Conservation (phyloP, 2,329 filamentous ascomycete genomes). For the Exophiala calicioides region DNA sequence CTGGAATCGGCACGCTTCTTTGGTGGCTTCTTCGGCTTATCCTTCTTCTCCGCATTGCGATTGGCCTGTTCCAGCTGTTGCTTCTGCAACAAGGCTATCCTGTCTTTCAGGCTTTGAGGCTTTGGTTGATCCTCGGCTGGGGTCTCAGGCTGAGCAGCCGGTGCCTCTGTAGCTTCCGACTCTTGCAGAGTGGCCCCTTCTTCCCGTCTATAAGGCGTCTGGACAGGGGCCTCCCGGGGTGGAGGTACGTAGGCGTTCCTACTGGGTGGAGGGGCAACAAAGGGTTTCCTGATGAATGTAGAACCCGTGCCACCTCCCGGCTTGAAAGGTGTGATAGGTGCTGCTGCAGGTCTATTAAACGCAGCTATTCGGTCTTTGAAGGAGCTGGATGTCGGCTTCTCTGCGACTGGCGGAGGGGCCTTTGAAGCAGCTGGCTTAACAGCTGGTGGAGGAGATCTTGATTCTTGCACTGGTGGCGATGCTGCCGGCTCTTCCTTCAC, state of each 20-base stretch:
- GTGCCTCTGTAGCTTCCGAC: constrained; percentile 34
- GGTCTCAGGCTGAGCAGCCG: constrained; percentile 44
- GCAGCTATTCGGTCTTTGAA: constrained; percentile 96
- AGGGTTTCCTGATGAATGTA: constrained; percentile 92
- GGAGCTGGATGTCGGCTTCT: constrained; percentile 74
- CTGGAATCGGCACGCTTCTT: constrained; percentile 63
- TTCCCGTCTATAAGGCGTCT: constrained; percentile 80
- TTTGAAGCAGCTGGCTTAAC: constrained; percentile 42
- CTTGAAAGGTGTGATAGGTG: constrained; percentile 88
- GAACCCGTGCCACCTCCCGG: constrained; percentile 62
- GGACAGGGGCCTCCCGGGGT: constrained; percentile 65
- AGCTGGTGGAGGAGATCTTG: constrained; percentile 35
- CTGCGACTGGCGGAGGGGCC: constrained; percentile 62
- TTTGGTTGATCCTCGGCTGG: constrained; percentile 80
- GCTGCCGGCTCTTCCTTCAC: constrained; percentile 30
- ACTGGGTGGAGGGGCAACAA: constrained; percentile 91
- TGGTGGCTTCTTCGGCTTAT: constrained; percentile 77
- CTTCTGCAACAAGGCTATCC: constrained; percentile 89
- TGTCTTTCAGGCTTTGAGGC: constrained; percentile 88
- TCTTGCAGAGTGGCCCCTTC: constrained; percentile 68
- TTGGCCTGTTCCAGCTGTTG: constrained; percentile 89
- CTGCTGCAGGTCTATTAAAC: constrained; percentile 86
- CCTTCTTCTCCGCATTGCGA: constrained; percentile 83
- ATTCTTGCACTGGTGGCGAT: constrained; percentile 37
- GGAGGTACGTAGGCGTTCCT: constrained; percentile 87